Conservation (phyloP, 352 stramenopile species). For the Phytophthora podocarpi region DNA sequence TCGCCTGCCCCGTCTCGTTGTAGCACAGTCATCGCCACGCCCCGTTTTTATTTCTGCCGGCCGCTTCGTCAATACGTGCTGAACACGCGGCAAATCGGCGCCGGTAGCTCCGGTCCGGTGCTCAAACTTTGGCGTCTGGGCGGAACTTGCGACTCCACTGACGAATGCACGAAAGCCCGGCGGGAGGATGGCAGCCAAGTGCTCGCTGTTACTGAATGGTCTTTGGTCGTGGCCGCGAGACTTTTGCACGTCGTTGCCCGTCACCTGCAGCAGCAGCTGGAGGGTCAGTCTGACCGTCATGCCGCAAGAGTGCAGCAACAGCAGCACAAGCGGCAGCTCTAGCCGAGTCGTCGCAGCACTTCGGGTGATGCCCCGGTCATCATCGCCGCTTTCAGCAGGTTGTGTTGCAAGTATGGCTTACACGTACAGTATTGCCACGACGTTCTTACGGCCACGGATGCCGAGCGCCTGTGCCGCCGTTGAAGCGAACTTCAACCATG, state of each 20-base stretch:
- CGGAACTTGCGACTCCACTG: conserved; percentile 1
- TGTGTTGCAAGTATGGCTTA: too few relatives aligned
- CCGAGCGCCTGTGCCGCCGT: too few relatives aligned
- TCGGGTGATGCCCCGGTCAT: not conserved
- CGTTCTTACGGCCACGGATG: not conserved
- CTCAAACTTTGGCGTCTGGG: conserved; percentile 19
- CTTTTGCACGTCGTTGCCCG: not conserved
- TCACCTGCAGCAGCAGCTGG: conserved; percentile 5
- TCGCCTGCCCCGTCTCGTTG: conserved; percentile 17
- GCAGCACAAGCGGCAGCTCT: not conserved
- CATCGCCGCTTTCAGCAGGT: not conserved
- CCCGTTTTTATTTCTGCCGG: conserved; percentile 18
- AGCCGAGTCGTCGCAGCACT: not conserved
- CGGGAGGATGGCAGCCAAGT: conserved; percentile 25
- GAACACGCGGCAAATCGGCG: conserved; percentile 32
- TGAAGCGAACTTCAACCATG: too few relatives aligned
- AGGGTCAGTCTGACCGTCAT: not conserved
- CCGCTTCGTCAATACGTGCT: conserved; percentile 24
- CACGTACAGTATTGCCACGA: too few relatives aligned
- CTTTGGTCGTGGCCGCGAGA: not conserved
- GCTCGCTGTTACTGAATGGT: conserved; percentile 3
- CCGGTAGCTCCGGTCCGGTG: conserved; percentile 5
- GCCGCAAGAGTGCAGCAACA: not conserved
- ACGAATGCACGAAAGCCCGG: conserved; percentile 20
- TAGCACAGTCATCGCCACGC: conserved; percentile 29